Percentiles rank a stretch among this genome's conserved stretches.
Evolutionary conservation across 73 alveolate genomes (phyloP).

Genomic region (Tetrahymena malaccensis): DNA sequence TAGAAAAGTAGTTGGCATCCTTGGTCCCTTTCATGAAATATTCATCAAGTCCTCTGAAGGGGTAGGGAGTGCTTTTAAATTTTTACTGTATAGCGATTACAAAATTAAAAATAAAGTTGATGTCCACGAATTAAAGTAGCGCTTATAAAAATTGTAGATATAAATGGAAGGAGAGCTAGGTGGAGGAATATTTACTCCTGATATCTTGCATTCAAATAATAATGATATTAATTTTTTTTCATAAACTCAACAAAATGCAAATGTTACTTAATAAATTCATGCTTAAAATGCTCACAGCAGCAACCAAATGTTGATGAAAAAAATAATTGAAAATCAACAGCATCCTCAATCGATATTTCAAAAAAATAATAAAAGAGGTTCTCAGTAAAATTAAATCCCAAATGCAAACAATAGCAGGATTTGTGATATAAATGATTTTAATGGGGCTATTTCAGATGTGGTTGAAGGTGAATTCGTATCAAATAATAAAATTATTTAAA

Average conservation of each 20-base stretch:
- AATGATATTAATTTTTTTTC: background rate
- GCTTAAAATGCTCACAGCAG: background rate
- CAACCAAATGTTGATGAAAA: background rate
- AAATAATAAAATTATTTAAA: background rate
- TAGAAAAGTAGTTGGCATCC: background rate
- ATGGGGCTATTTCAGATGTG: background rate
- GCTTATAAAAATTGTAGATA: background rate
- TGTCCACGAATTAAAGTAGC: background rate
- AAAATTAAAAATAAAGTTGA: background rate
- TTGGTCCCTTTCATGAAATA: background rate
- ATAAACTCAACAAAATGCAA: background rate
- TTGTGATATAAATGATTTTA: background rate
- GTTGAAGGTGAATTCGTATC: background rate
- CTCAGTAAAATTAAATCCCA: background rate
- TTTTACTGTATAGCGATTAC: background rate
- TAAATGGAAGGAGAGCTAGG: background rate
- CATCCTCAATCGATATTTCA: background rate
- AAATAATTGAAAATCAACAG: background rate
- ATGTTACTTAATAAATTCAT: background rate
- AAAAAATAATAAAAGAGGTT: background rate
- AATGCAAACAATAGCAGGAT: background rate
- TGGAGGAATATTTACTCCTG: background rate
- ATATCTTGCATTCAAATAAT: background rate
- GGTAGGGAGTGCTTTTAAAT: background rate
- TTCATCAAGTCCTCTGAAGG: background rate